phyloP scores from a whole-genome alignment of 192 early-diverging fungal genomes.

The Mortierella alpina region DNA sequence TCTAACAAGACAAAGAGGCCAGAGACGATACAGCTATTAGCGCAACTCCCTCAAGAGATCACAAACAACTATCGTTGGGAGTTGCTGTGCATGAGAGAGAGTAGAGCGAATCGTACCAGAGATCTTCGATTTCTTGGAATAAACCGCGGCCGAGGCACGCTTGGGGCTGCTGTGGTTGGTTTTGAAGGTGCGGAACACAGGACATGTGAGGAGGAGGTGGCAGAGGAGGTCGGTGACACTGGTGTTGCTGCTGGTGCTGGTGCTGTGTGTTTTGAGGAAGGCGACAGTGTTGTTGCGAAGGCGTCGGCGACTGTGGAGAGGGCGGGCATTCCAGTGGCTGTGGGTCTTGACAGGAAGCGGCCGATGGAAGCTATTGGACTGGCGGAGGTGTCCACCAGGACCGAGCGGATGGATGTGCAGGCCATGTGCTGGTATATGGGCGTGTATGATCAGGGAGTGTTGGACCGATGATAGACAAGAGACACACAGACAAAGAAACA shows the following conservation, averaged over 20 bases:
- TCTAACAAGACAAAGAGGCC: constrained; percentile 14
- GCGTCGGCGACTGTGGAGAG: neutral
- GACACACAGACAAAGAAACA: neutral
- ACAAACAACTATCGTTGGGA: neutral
- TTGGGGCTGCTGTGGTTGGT: neutral
- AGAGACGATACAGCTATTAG: neutral
- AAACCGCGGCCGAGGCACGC: constrained; percentile 17
- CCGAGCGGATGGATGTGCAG: constrained; percentile 37
- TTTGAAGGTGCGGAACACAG: constrained; percentile 2
- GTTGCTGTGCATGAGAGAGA: neutral
- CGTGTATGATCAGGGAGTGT: neutral
- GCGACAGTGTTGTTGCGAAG: neutral
- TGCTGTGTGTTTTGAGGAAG: neutral
- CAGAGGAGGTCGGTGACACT: neutral
- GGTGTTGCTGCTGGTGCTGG: neutral
- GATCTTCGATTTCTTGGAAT: constrained; percentile 36
- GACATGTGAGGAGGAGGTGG: neutral
- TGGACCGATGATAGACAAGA: neutral
- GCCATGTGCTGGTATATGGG: constrained; percentile 13
- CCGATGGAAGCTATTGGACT: constrained; percentile 23
- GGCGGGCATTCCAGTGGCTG: neutral
- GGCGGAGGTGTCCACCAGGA: constrained; percentile 22
- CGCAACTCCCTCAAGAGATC: neutral
- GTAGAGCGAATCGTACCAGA: constrained; percentile 17
- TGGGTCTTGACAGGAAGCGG: constrained; percentile 18